Evolutionary conservation across 1,284 basidiomycete genomes (phyloP), one percentile per base, ranked within the genome.

Genomic region (Moesziomyces antarcticus): DNA sequence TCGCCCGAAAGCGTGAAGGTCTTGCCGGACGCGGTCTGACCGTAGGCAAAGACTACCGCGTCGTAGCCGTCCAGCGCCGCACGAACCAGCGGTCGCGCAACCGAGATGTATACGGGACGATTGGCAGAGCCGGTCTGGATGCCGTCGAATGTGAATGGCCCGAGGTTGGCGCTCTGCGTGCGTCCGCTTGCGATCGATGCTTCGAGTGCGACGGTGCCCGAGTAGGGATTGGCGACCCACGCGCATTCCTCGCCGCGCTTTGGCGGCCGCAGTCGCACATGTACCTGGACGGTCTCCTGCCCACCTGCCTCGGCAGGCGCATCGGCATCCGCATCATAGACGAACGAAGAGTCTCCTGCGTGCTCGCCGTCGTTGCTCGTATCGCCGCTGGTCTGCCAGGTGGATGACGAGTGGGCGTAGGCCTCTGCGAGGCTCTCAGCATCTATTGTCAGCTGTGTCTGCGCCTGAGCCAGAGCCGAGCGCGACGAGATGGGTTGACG

Each of bases 121-220:
- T 97, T 99, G 58, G 91, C 89, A 1, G 91, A 90, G 0, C 91
- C 91, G 1, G 90, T 93, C 47, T 93, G 89, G 59, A 94, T 88
- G 68, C 91, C 88, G 84, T 94, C 90, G 84, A 80, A 56, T 61
- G 79, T 24, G 69, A 79, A 58, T 77, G 80, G 70, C 40, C 62
- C 61, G n/a, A 54, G 58, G 10, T 64, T 67, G 44, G 74, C 70
- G 22, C 63, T 64, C 45, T 80, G 75, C 10, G 68, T 57, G 7
- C 76, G 67, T 1, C 48, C 41, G 22, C 53, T 42, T 1, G 77
- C 73, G 47, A 82, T 57, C 7, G 24, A 21, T 0, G 76, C 61
- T 13, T 78, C 76, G 8, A 82, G 62, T 10, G 76, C 58, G 3
- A 82, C 41, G 4, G 77, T 66, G 11, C 65, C 59, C 9, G 58